Evolutionary conservation across 495 filamentous ascomycete species (phyloP).

Genomic region (Cenococcum geophilum): DNA sequence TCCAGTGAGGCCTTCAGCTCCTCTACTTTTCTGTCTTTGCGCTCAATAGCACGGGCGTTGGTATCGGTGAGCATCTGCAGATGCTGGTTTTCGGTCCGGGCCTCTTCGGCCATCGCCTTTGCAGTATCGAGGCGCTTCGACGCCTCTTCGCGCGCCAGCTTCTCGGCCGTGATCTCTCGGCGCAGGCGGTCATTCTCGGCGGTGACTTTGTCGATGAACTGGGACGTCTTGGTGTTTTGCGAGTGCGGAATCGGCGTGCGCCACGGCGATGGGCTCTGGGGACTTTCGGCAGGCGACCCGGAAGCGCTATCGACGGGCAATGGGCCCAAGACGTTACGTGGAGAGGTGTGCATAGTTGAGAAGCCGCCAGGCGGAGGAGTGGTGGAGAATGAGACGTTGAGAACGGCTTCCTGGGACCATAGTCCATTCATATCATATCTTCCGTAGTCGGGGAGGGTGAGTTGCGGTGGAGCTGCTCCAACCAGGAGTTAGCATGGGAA

Average conservation of each 20-base stretch:
- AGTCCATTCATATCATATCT: slow-evolving; percentile 4
- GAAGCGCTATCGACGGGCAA: slow-evolving; percentile 15
- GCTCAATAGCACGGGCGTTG: slow-evolving; percentile 24
- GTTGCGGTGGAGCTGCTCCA: neutral
- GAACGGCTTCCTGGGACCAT: neutral
- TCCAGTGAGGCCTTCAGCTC: slow-evolving; percentile 28
- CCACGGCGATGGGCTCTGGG: slow-evolving; percentile 2
- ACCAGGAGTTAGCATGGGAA: slow-evolving; percentile 1
- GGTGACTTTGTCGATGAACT: slow-evolving; percentile 29
- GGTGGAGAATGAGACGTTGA: neutral
- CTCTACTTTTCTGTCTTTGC: slow-evolving; percentile 29
- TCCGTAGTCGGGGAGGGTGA: neutral
- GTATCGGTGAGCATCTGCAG: slow-evolving; percentile 26
- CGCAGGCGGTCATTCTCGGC: slow-evolving; percentile 26
- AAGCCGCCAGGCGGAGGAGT: neutral
- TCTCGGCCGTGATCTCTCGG: slow-evolving; percentile 22
- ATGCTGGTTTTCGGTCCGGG: slow-evolving; percentile 21
- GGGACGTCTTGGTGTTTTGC: slow-evolving; percentile 24
- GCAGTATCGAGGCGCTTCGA: slow-evolving; percentile 16
- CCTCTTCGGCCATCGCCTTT: slow-evolving; percentile 19
- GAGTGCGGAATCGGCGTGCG: slow-evolving; percentile 20
- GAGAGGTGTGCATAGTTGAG: slow-evolving; percentile 12
- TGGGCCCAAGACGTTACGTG: slow-evolving; percentile 25
- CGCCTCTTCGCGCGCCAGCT: slow-evolving; percentile 22
- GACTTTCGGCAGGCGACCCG: neutral